These are phyloP conservation scores for Colletotrichum spinosum DNA, from an alignment of 2,329 filamentous ascomycete genomes.

Conservation along the genomic window DNA sequence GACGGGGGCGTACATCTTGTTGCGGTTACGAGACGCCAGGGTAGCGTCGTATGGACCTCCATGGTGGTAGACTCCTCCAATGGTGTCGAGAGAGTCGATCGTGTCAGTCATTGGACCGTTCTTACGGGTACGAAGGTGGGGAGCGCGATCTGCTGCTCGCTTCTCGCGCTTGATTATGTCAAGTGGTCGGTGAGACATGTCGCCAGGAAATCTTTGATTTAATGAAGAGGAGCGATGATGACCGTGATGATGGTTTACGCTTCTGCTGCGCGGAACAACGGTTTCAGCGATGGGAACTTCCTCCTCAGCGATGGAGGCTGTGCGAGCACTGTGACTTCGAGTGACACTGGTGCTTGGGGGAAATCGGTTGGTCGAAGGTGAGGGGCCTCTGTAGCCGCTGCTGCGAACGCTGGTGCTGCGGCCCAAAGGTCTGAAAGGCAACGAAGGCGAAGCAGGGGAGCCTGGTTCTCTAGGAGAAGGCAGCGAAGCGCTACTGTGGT, in stretches of 20 bases:
- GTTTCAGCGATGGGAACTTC: neutral
- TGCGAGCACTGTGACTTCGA: constrained; percentile 43
- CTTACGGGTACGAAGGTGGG: constrained; percentile 74
- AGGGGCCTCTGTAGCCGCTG: constrained; percentile 45
- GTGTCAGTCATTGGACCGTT: constrained; percentile 77
- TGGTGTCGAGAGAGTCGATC: constrained; percentile 84
- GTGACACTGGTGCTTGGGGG: constrained; percentile 48
- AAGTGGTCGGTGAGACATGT: constrained; percentile 74
- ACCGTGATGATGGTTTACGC: constrained; percentile 30
- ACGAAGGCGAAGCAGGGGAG: constrained; percentile 37
- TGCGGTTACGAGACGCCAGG: constrained; percentile 77
- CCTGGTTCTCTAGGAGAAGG: constrained; percentile 36
- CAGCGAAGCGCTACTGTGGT: constrained; percentile 45
- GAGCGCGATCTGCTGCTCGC: constrained; percentile 73
- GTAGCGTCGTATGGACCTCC: constrained; percentile 92
- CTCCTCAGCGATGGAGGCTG: constrained; percentile 22
- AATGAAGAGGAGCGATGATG: constrained; percentile 56
- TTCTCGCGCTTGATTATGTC: constrained; percentile 73
- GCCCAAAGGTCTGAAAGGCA: constrained; percentile 35
- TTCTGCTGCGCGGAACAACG: constrained; percentile 28
- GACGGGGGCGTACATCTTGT: constrained; percentile 74
- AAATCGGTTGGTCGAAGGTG: constrained; percentile 29
- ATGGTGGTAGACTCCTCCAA: constrained; percentile 81
- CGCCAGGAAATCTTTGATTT: constrained; percentile 70
- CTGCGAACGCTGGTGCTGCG: constrained; percentile 42